Percentiles rank a stretch among this genome's conserved stretches.
Evolutionary conservation across 345 rosid genomes (phyloP).

Genomic region (Lepidium africanum): DNA sequence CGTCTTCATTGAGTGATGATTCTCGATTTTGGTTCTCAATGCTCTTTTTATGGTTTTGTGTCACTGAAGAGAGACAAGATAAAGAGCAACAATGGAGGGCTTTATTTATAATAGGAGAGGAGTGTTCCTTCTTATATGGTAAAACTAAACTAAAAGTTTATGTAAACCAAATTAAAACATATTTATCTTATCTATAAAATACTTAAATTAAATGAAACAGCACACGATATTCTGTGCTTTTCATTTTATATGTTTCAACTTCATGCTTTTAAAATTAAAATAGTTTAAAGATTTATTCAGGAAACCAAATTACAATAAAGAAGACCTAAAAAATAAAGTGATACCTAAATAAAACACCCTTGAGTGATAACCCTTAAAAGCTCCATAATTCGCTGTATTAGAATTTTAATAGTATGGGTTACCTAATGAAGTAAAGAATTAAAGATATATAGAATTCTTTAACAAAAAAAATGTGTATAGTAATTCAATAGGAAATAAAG

Average conservation of each 20-base stretch:
- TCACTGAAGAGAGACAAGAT: constrained; percentile 11
- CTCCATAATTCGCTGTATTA: neutral
- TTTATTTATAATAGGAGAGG: constrained; percentile 3
- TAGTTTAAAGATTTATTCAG: neutral
- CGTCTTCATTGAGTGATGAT: neutral
- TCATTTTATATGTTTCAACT: neutral
- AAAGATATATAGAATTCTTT: neutral
- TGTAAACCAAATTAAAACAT: neutral
- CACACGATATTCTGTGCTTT: neutral
- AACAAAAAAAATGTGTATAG: neutral
- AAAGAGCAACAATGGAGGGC: constrained; percentile 16
- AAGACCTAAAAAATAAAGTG: neutral
- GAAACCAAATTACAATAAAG: neutral
- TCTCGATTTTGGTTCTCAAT: constrained; percentile 7
- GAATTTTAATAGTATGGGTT: neutral
- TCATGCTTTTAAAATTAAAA: neutral
- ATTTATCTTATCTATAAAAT: neutral
- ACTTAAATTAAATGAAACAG: neutral
- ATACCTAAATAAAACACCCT: neutral
- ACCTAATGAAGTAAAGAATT: constrained; percentile 1
- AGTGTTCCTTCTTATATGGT: neutral
- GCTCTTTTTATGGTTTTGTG: neutral
- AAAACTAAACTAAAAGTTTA: neutral
- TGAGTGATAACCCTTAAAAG: neutral
- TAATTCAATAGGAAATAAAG: neutral